Evolutionary conservation across 2,329 filamentous ascomycete genomes (phyloP).

Genomic region (Periconia sp.): DNA sequence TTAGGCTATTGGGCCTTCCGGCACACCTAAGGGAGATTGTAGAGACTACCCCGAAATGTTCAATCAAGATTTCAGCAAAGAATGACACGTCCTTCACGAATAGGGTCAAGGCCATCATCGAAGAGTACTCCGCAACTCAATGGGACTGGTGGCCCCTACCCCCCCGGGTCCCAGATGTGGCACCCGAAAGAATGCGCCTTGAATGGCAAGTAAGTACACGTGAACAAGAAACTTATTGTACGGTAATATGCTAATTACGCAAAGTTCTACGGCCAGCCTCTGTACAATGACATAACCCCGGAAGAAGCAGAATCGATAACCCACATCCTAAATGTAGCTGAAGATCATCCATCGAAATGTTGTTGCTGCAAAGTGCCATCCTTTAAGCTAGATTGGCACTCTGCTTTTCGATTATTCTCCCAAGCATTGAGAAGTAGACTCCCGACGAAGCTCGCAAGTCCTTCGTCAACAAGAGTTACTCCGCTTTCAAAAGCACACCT

Average conservation of each 20-base stretch:
- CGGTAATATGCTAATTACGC: background rate
- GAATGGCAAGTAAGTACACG: constrained; percentile 1
- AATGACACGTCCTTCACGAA: background rate
- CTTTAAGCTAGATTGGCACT: background rate
- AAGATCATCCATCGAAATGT: background rate
- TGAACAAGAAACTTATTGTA: background rate
- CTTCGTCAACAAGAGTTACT: too few relatives aligned
- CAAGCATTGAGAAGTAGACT: background rate
- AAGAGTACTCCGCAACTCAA: background rate
- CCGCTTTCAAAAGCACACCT: too few relatives aligned
- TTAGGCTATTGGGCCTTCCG: too few relatives aligned
- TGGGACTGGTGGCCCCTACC: constrained; percentile 5
- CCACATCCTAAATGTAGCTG: background rate
- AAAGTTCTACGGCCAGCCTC: constrained; percentile 1
- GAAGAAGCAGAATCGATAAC: background rate
- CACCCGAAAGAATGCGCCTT: background rate
- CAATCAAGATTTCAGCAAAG: background rate
- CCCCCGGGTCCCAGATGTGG: background rate
- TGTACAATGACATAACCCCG: background rate
- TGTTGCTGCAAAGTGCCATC: background rate
- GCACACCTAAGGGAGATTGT: too few relatives aligned
- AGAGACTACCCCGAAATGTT: too few relatives aligned
- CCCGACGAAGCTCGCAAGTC: too few relatives aligned
- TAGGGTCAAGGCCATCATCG: background rate
- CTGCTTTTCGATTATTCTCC: background rate